Evolutionary conservation across 1,284 basidiomycete species (phyloP), one percentile per base, ranked within the genome.

Genomic region (Sutorius eximius): DNA sequence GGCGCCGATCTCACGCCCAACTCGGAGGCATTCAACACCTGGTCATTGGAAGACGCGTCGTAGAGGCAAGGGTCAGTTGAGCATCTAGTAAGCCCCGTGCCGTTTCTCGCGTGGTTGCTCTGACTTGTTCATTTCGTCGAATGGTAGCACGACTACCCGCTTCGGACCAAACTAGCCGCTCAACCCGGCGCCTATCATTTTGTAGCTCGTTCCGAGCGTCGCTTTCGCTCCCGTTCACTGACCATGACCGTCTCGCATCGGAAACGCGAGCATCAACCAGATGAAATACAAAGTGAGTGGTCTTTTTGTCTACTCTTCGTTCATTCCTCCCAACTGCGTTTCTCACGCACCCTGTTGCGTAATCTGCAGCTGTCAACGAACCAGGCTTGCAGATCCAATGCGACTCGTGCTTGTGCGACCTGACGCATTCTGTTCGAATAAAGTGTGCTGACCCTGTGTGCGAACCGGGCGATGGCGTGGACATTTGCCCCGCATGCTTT

Each of bases 401-500:
- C 73, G 89, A 91, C 66, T 73, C 81, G 24, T 91, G 89, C 71
- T 72, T 72, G 57, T 82, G 81, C 73, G 87, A 91, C 71, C 76
- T 91, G 56, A 95, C 93, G 2, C 91, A 95, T 69, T 91, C 90
- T n/a, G 85, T 94, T 57, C 87, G 91, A 59, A 93, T 96, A 66
- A 93, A 93, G 75, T 96, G 93, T 68, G 93, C 93, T 24, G 88
- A 93, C 67, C 81, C 85, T 13, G 79, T 79, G 43, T 96, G 93
- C 66, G 83, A 87, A 59, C 66, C 75, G 13, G 87, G 81, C 13
- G 88, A 90, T 34, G 91, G 93, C 22, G 85, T 94, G 45, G 93
- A 96, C 69, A 81, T 96, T 16, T 96, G 93, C 69, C 92, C 93
- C 3, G 70, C 77, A 29, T 99, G 96, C 74, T 98, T 98, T 73